Conservation (phyloP, 371 early-diverging fungal species). For the Rhizopus delemar region DNA sequence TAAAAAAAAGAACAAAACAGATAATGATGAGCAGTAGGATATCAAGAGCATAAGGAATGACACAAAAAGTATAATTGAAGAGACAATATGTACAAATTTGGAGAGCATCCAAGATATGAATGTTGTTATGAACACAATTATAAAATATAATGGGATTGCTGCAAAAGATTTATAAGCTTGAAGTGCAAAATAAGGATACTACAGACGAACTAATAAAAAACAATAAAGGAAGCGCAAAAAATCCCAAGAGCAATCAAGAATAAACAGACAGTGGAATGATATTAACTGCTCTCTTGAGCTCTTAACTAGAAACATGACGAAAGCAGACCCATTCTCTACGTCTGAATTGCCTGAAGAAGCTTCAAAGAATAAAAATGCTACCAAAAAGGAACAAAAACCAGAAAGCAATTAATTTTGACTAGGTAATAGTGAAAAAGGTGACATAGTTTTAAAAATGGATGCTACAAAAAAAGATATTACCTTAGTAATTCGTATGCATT, state of each 20-base stretch:
- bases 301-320: conserved; percentile 18
- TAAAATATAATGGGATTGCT: conserved; percentile 25
- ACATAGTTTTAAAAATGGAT: conserved; percentile 31
- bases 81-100: conserved; percentile 4
- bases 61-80: neutral
- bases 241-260: conserved; percentile 11
- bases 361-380: neutral
- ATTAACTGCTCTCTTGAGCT: conserved; percentile 22
- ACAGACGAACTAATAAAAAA: conserved; percentile 11
- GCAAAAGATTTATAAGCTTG: conserved; percentile 8
- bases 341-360: conserved; percentile 5
- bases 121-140: conserved; percentile 26
- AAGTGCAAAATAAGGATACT: conserved; percentile 5
- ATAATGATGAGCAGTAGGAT: neutral
- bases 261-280: neutral
- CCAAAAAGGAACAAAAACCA: neutral
- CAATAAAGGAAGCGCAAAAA: conserved; percentile 10
- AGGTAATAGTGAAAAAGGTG: conserved; percentile 12
- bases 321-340: conserved; percentile 9
- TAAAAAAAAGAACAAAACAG: too few species aligned
- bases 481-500: conserved; percentile 30
- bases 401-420: neutral
- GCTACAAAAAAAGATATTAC: conserved; percentile 33
- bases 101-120: neutral
- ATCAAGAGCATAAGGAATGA: neutral